Evolutionary conservation across 2,329 filamentous ascomycete genomes (phyloP).

Genomic region (Ascochyta lentis): DNA sequence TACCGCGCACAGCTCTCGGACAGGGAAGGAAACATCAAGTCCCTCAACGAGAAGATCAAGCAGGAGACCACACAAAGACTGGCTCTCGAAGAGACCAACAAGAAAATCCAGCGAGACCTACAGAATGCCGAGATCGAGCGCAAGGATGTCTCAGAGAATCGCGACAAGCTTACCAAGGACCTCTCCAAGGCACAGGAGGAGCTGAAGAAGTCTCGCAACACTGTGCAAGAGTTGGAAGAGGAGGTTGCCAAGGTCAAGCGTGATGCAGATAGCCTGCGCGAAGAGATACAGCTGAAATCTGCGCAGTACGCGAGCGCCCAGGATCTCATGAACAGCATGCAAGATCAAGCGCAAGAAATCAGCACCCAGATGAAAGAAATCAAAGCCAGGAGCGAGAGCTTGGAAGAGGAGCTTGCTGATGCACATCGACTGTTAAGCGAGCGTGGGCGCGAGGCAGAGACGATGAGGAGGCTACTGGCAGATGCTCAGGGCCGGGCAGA

Average conservation of each 20-base stretch:
- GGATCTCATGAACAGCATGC: constrained; percentile 87
- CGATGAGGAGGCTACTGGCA: constrained; percentile 86
- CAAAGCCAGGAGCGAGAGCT: constrained; percentile 77
- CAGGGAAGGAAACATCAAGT: constrained; percentile 78
- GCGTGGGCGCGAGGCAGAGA: constrained; percentile 89
- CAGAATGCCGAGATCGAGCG: constrained; percentile 80
- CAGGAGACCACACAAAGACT: constrained; percentile 74
- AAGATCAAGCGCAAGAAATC: constrained; percentile 88
- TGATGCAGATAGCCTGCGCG: constrained; percentile 71
- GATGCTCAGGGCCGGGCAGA: constrained; percentile 88
- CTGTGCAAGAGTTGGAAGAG: constrained; percentile 76
- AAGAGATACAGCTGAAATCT: constrained; percentile 83
- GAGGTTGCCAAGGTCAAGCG: constrained; percentile 71
- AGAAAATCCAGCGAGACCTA: constrained; percentile 76
- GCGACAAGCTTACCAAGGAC: constrained; percentile 74
- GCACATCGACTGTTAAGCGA: constrained; percentile 86
- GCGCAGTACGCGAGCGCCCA: constrained; percentile 87
- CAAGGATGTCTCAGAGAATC: constrained; percentile 74
- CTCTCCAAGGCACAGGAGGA: constrained; percentile 77
- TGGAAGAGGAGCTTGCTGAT: constrained; percentile 92
- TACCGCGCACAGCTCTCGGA: constrained; percentile 74
- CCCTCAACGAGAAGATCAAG: constrained; percentile 77
- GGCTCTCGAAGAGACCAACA: constrained; percentile 80
- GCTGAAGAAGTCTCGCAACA: constrained; percentile 61
- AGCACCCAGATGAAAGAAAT: constrained; percentile 91